Percentiles rank a stretch among this genome's conserved stretches.
These are phyloP conservation scores for Ottelia alismoides DNA, from an alignment of 106 monocot species.

Conservation along the genomic window DNA sequence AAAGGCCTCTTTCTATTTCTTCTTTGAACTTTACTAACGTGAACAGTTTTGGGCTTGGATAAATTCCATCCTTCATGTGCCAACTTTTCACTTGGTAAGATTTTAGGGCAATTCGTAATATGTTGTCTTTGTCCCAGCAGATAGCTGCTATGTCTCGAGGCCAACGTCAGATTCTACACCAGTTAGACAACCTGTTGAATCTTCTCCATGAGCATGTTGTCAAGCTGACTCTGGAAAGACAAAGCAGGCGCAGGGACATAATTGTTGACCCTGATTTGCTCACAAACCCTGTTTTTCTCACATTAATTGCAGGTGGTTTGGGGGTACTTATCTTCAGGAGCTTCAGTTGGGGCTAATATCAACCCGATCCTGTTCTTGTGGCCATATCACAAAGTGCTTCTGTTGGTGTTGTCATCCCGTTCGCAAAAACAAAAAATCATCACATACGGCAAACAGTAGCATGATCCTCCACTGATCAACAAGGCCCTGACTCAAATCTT, in stretches of 20 bases:
- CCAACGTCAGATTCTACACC: conserved; percentile 82
- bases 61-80: too few relatives aligned
- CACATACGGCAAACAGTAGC: too few relatives aligned
- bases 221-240: conserved; percentile 12
- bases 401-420: too few relatives aligned
- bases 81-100: too few relatives aligned
- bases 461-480: too few relatives aligned
- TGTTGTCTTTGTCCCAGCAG: not conserved
- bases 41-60: too few relatives aligned
- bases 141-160: conserved; percentile 24
- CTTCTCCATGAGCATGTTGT: conserved; percentile 54
- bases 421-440: too few relatives aligned
- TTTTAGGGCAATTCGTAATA: too few relatives aligned
- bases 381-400: too few relatives aligned
- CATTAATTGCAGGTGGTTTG: conserved; percentile 36
- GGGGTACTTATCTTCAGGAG: conserved; percentile 42
- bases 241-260: conserved; percentile 13
- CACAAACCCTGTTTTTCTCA: conserved; percentile 28
- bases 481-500: too few relatives aligned
- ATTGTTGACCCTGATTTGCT: conserved; percentile 24
- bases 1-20: not conserved
- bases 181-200: conserved; percentile 62
- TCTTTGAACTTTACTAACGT: too few relatives aligned
- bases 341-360: conserved; percentile 30
- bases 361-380: too few relatives aligned